Conservation (phyloP, 805 yeast species). For the Nakazawaea ernobii region DNA sequence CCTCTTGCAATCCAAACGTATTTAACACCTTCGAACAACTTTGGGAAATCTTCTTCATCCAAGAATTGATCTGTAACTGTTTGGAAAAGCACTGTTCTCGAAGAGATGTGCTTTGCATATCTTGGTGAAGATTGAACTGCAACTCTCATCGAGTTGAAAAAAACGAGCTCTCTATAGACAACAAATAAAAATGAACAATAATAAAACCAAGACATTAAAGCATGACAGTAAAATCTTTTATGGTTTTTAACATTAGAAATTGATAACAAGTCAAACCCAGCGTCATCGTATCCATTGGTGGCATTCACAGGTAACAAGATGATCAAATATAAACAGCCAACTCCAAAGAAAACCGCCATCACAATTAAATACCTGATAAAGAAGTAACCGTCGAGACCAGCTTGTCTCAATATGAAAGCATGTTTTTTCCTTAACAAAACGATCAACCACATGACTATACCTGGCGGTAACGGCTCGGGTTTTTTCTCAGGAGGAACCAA, state of each 20-base stretch:
- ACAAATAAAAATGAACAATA: constrained; percentile 66
- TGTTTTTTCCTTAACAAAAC: constrained; percentile 64
- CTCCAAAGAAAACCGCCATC: constrained; percentile 45
- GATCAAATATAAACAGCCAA: constrained; percentile 55
- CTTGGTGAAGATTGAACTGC: constrained; percentile 78
- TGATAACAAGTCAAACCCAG: constrained; percentile 71
- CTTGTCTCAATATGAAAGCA: constrained; percentile 71
- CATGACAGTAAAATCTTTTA: constrained; percentile 80
- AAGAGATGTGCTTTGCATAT: constrained; percentile 66
- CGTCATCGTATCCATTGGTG: constrained; percentile 50
- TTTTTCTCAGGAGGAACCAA: constrained; percentile 51
- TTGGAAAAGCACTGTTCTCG: constrained; percentile 80
- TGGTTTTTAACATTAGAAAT: constrained; percentile 64
- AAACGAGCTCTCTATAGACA: constrained; percentile 77
- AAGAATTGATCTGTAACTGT: constrained; percentile 72
- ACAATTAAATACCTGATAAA: constrained; percentile 72
- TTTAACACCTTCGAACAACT: constrained; percentile 77
- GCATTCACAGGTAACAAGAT: constrained; percentile 84
- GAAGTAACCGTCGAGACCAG: constrained; percentile 93
- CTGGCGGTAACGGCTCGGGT: constrained; percentile 71
- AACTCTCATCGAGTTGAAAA: constrained; percentile 68
- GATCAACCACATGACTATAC: constrained; percentile 64
- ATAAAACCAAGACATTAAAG: constrained; percentile 71
- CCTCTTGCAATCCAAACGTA: constrained; percentile 77
- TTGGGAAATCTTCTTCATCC: constrained; percentile 65